These are phyloP conservation scores for Pichia nanzhaoensis DNA, from an alignment of 805 yeast genomes.

Conservation along the genomic window DNA sequence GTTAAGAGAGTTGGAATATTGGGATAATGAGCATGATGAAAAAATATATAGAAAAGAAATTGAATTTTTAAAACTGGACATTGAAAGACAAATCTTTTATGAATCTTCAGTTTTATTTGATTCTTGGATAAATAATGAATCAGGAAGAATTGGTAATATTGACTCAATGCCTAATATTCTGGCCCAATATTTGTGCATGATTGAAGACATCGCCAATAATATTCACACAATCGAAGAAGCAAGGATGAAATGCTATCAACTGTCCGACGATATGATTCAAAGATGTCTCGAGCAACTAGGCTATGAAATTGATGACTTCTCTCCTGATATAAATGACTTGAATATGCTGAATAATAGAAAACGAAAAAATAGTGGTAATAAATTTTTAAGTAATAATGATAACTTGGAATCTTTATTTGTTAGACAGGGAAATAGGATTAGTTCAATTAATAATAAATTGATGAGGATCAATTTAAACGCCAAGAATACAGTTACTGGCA, in stretches of 20 bases:
- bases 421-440: conserved; percentile 12
- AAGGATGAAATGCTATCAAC: conserved; percentile 4
- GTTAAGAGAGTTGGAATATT: conserved; percentile 47
- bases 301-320: neutral
- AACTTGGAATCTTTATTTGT: conserved; percentile 2
- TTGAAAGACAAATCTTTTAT: conserved; percentile 49
- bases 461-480: conserved; percentile 12
- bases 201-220: conserved; percentile 6
- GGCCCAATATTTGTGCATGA: conserved; percentile 5
- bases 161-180: conserved; percentile 3
- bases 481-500: neutral
- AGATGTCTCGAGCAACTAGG: conserved; percentile 3
- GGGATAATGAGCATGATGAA: conserved; percentile 44
- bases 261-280: conserved; percentile 5
- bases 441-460: conserved; percentile 14
- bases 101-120: conserved; percentile 53
- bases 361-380: conserved; percentile 3
- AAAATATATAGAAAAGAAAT: conserved; percentile 36
- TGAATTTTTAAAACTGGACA: conserved; percentile 37
- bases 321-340: neutral
- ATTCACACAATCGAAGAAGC: conserved; percentile 7
- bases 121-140: conserved; percentile 22
- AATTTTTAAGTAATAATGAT: neutral
- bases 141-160: neutral
- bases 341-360: neutral